Evolutionary conservation across 345 rosid species (phyloP).

Genomic region (Syzygium aromaticum): DNA sequence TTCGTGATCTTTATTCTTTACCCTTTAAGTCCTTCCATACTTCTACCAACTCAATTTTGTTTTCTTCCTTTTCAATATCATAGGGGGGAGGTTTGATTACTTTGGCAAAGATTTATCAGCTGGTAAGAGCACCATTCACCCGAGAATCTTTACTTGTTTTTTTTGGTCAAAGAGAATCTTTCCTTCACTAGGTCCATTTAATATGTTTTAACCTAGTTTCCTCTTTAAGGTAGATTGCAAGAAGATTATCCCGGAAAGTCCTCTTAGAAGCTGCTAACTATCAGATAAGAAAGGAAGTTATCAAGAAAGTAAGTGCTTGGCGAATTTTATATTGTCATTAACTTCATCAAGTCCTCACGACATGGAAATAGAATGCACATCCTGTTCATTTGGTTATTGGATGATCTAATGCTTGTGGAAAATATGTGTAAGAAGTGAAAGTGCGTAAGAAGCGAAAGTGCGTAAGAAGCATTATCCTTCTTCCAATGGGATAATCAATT

Average conservation of each 20-base stretch:
- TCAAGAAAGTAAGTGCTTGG: slow-evolving; percentile 46
- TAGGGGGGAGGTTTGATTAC: slow-evolving; percentile 79
- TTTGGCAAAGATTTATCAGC: slow-evolving; percentile 60
- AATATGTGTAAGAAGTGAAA: not conserved
- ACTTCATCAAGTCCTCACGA: not conserved
- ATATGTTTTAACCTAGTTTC: slow-evolving; percentile 5
- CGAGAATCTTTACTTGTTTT: not conserved
- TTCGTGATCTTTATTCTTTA: not conserved
- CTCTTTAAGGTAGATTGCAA: slow-evolving; percentile 41
- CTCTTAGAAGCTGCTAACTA: slow-evolving; percentile 78
- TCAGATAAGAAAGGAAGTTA: slow-evolving; percentile 65
- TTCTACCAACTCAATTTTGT: not conserved
- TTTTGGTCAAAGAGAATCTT: too few relatives aligned
- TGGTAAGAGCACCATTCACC: slow-evolving; percentile 33
- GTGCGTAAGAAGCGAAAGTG: not conserved
- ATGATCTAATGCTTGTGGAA: not conserved
- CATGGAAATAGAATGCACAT: not conserved
- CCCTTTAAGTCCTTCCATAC: not conserved
- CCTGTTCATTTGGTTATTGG: not conserved
- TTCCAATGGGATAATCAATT: not conserved
- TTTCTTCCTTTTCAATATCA: not conserved
- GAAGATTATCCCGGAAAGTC: slow-evolving; percentile 59
- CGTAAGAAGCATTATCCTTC: not conserved
- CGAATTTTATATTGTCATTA: not conserved
- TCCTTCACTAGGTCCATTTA: not conserved